Conservation (phyloP, 441 rosid species). For the Kokia cookei region DNA sequence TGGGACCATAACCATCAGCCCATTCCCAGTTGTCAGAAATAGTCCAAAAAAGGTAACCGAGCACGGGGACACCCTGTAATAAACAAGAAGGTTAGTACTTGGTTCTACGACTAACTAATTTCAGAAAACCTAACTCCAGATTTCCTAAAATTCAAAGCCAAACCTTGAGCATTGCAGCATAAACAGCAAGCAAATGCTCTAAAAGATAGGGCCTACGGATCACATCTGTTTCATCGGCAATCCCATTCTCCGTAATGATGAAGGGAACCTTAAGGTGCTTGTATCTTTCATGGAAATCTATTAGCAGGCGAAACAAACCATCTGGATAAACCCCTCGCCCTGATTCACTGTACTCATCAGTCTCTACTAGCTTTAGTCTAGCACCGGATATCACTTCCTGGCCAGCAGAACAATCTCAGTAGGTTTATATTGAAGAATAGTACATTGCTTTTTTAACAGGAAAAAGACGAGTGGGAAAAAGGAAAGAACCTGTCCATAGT, state of each 20-base stretch:
- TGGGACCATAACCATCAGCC: slow-evolving; percentile 99
- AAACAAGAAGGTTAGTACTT: slow-evolving; percentile 2
- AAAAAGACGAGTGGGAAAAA: background rate
- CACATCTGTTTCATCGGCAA: slow-evolving; percentile 81
- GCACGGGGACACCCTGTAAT: slow-evolving; percentile 73
- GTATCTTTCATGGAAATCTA: slow-evolving; percentile 82
- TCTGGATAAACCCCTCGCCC: slow-evolving; percentile 97
- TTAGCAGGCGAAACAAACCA: slow-evolving; percentile 71
- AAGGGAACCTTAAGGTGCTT: slow-evolving; percentile 73
- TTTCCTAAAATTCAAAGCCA: slow-evolving; percentile 18
- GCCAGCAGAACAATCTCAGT: slow-evolving; percentile 12
- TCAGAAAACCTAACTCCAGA: slow-evolving; percentile 2
- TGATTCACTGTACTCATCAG: slow-evolving; percentile 96
- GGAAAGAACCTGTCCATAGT: slow-evolving; percentile 78
- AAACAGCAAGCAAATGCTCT: slow-evolving; percentile 85
- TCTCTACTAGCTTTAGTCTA: slow-evolving; percentile 85
- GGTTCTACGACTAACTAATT: background rate
- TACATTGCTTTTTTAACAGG: slow-evolving; percentile 3
- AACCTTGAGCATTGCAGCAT: slow-evolving; percentile 82
- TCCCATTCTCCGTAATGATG: slow-evolving; percentile 83
- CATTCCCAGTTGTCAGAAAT: slow-evolving; percentile 98
- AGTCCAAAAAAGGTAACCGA: slow-evolving; percentile 94
- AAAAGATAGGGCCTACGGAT: slow-evolving; percentile 84
- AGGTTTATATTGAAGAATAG: background rate
- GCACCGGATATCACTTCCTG: slow-evolving; percentile 83